Percentiles rank a stretch among this genome's conserved stretches.
Conservation (phyloP, 2,329 filamentous ascomycete genomes). For the Westerdykella aurantiaca region DNA sequence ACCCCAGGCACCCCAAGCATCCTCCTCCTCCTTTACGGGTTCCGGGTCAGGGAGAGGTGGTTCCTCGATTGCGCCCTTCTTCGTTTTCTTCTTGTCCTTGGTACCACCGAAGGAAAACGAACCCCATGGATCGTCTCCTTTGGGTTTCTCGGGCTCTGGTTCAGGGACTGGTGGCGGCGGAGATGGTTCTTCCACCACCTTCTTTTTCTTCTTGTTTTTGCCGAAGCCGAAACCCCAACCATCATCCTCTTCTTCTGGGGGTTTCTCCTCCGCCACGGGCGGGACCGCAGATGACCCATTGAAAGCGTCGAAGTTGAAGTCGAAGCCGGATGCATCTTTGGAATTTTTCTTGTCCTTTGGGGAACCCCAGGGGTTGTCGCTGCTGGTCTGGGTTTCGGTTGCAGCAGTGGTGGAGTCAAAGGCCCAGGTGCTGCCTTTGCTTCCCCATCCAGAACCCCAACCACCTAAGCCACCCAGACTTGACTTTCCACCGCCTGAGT, state of each 20-base stretch:
- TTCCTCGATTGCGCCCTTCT: conserved; percentile 22
- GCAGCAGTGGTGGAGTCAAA: conserved; percentile 28
- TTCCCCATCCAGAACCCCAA: conserved; percentile 26
- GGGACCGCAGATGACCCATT: conserved; percentile 9
- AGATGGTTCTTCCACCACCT: conserved; percentile 25
- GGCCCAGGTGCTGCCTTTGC: conserved; percentile 17
- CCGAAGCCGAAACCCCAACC: conserved; percentile 25
- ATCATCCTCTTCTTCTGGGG: conserved; percentile 20
- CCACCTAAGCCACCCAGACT: conserved; percentile 20
- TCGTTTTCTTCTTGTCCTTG: conserved; percentile 33
- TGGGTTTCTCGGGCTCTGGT: conserved; percentile 18
- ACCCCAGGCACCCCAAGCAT: conserved; percentile 24
- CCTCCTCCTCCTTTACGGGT: conserved; percentile 27
- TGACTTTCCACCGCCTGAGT: conserved; percentile 21
- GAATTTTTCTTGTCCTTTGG: conserved; percentile 28
- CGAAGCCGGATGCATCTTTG: conserved; percentile 29
- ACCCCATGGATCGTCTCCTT: conserved; percentile 19
- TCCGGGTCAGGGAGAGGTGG: conserved; percentile 23
- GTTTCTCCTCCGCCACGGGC: conserved; percentile 18
- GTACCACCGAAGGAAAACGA: conserved; percentile 21
- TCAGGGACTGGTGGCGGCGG: conserved; percentile 15
- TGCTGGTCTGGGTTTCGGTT: conserved; percentile 12
- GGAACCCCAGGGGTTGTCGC: conserved; percentile 30
- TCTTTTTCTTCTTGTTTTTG: conserved; percentile 39
- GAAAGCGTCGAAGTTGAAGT: conserved; percentile 34